A percentile compares a stretch with the other conserved stretches of the same genome.
These are phyloP conservation scores for Modicella reniformis DNA, from an alignment of 371 early-diverging fungal species.

Conservation along the genomic window DNA sequence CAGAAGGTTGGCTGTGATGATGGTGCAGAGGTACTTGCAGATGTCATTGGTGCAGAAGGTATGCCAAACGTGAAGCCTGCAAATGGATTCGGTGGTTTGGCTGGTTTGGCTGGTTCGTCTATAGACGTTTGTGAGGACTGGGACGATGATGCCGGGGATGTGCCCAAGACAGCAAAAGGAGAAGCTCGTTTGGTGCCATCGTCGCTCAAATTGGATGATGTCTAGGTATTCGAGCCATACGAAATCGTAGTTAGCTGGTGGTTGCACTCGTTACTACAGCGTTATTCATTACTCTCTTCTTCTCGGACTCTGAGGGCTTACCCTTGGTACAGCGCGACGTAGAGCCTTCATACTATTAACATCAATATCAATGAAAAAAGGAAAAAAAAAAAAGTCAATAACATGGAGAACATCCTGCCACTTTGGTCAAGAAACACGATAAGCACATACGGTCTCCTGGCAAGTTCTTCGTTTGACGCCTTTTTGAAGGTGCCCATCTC, in stretches of 20 bases:
- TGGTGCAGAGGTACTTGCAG: conserved; percentile 11
- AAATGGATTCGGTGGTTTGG: conserved; percentile 17
- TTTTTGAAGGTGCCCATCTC: conserved; percentile 25
- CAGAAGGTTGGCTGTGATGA: not conserved
- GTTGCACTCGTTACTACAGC: too few species aligned
- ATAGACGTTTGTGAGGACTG: not conserved
- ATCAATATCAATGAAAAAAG: too few species aligned
- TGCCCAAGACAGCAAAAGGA: conserved; percentile 11
- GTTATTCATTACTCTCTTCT: not conserved
- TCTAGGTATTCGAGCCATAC: conserved; percentile 4
- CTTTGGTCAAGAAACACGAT: not conserved
- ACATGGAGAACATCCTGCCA: not conserved
- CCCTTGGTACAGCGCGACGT: conserved; percentile 32
- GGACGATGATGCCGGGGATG: not conserved
- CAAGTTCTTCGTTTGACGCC: conserved; percentile 35
- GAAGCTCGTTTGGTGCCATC: conserved; percentile 19
- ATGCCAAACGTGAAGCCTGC: conserved; percentile 14
- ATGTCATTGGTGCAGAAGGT: not conserved
- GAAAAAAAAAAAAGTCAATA: not conserved
- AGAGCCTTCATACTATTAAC: conserved; percentile 25
- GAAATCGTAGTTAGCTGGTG: too few species aligned
- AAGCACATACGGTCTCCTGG: conserved; percentile 33
- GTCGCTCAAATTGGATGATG: conserved; percentile 22
- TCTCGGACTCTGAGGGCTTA: not conserved
- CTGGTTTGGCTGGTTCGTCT: not conserved